Evolutionary conservation across 192 early-diverging fungal species (phyloP), one percentile per base, ranked within the genome.

Genomic region (Jimgerdemannia lactiflua): DNA sequence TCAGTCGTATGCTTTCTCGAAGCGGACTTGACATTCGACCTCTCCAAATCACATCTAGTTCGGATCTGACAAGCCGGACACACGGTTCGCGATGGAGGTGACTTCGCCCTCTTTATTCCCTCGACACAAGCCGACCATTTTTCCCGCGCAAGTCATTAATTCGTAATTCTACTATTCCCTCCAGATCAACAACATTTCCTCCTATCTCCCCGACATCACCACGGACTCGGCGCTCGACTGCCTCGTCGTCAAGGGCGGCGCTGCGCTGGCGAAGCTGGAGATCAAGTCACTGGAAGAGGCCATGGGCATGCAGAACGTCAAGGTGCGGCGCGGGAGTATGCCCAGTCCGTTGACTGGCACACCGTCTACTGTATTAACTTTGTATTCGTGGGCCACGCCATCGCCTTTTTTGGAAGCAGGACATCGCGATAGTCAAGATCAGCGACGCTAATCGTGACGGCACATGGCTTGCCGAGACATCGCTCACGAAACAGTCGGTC

Each of bases 21-120:
- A 59, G 64, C 41, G 66, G 41, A 19, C 18, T 18, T 41, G 67
- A 20, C 67, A 19, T 68, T 6, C 6, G 19, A 10, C 9, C 18
- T 68, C 18, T 39, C 18, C 19, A 7, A 4, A 41, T 1, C 7
- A 71, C 20, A 64, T 42, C 11, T 75, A 84, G 81, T 98, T 91
- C 83, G 96, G 96, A 2, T 95, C 94, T 0, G 96, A 98, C 75
- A 98, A 98, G 75, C 96, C 96, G 0, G 95, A 98, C 79, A 90
- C 90, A 2, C 82, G 96, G 40, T 95, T 91, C 82, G 93, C 86
- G 14, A 81, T 98, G 72, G 89, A 94, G 86, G 88, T 93, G 79
- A 69, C 29, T 29, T n/a, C n/a, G n/a, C n/a, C n/a, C n/a, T n/a
- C n/a, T n/a, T n/a, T 70, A 42, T 67, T 70, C 19, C 42, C 9